Evolutionary conservation across 1,284 basidiomycete species (phyloP).

Genomic region (Leccinum subrobustum): DNA sequence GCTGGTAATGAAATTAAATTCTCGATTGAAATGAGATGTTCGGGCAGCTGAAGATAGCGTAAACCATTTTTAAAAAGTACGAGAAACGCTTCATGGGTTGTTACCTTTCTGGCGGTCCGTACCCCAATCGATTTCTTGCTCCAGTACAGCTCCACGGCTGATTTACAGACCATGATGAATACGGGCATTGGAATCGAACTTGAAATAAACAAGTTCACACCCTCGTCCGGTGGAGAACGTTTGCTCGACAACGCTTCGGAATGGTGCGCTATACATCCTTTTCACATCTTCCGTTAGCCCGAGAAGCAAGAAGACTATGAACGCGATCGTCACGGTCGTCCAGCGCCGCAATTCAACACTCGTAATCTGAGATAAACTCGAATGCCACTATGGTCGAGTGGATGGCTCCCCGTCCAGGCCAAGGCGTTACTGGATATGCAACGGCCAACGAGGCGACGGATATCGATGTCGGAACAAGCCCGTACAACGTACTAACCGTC

Average conservation of each 20-base stretch:
- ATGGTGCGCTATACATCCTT: constrained; percentile 15
- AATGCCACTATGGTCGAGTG: constrained; percentile 22
- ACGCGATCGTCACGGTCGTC: constrained; percentile 14
- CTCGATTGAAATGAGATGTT: not conserved
- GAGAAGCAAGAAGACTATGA: constrained; percentile 26
- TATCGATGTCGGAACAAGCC: constrained; percentile 19
- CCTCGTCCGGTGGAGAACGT: not conserved
- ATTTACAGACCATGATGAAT: constrained; percentile 1
- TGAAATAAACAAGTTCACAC: constrained; percentile 1
- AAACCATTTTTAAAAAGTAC: not conserved
- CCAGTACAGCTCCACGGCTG: not conserved
- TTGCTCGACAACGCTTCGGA: constrained; percentile 7
- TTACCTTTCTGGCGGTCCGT: constrained; percentile 2
- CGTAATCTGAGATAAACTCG: not conserved
- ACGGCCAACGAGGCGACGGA: constrained; percentile 11
- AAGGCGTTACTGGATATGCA: constrained; percentile 16
- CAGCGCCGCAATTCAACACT: constrained; percentile 23
- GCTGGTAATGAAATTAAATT: not conserved
- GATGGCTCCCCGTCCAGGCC: constrained; percentile 24
- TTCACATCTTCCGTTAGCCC: constrained; percentile 24
- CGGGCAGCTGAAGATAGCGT: not conserved
- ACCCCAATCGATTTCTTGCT: not conserved
- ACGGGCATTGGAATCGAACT: not conserved
- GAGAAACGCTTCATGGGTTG: not conserved
- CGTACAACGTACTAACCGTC: constrained; percentile 12